A percentile compares a stretch with the other conserved stretches of the same genome.
Conservation (phyloP, 2,329 filamentous ascomycete species). For the Cadophora malorum region DNA sequence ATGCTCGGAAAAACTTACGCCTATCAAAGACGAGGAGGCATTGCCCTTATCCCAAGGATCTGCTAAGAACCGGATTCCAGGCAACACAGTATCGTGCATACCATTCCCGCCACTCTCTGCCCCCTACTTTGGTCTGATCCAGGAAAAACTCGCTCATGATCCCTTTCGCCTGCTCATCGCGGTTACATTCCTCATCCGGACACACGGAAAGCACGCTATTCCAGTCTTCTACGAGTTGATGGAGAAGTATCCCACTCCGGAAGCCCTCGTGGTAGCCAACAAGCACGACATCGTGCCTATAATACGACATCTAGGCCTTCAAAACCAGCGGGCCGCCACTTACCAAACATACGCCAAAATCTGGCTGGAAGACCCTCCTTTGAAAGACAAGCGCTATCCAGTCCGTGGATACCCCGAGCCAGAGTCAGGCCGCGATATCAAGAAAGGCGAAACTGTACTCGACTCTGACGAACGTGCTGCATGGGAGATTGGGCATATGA, state of each 20-base stretch:
- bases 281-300: constrained; percentile 62
- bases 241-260: constrained; percentile 69
- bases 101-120: constrained; percentile 72
- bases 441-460: constrained; percentile 53
- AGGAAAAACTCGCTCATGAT: constrained; percentile 76
- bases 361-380: constrained; percentile 71
- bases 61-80: constrained; percentile 34
- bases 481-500: constrained; percentile 88
- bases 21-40: constrained; percentile 15
- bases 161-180: constrained; percentile 84
- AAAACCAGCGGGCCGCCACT: constrained; percentile 68
- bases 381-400: constrained; percentile 60
- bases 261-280: constrained; percentile 64
- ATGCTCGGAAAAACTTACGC: constrained; percentile 11
- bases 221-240: constrained; percentile 77
- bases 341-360: constrained; percentile 73
- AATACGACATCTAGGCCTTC: constrained; percentile 75
- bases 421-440: constrained; percentile 56
- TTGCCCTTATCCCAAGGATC: constrained; percentile 15
- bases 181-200: constrained; percentile 85
- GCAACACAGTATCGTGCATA: constrained; percentile 55
- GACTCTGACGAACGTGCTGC: constrained; percentile 50
- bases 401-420: constrained; percentile 60
- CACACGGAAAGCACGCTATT: constrained; percentile 74
- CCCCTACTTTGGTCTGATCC: constrained; percentile 76